Base-by-base conservation (phyloP, 225 moss, liverwort and hornwort species). In the Thuidium tamariscinum region DNA sequence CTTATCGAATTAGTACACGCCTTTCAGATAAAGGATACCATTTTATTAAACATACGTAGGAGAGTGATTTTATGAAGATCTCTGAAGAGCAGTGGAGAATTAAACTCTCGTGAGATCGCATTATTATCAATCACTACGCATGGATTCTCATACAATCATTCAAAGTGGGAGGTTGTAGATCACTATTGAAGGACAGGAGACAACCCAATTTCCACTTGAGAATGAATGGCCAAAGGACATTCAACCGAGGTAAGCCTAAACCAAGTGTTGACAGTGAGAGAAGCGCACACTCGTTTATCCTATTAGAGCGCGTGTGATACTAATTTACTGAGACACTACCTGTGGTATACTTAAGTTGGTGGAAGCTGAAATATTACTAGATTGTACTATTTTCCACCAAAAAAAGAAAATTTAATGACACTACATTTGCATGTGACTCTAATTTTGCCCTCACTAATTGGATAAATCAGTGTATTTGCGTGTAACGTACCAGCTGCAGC, bases 401-500 rank as follows among this genome's bases (percentile, higher is more conserved):
- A 26, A 25, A 13, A 54, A 15, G 5, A 22, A n/a, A 51, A 22
- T 21, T 13, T 14, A 13, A 25, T 2, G 55, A 37, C 26, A 37
- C 6, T 7, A 17, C 10, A 77, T 37, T 55, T 77, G 55, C 77
- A 76, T 25, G 55, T 55, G 55, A 55, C 16, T 25, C 76, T 56
- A 39, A 55, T 26, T 56, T 56, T 56, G 26, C 36, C 10, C 27
- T 77, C 56, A 56, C 7, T 56, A 27, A 39, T 39, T 18, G 36
- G 10, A 25, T 8, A 26, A 39, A 82, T 22, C 69, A 42, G 22
- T 20, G 34, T 13, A 55, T 32, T 18, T 36, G 15, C 17, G 2
- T 71, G 88, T 87, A 37, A 67, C 81, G 39, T 91, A 99, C 99
- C 99, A 83, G 99, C 99, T 83, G 94, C 99, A 76, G 99, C 97